phyloP scores from a whole-genome alignment of 2,329 filamentous ascomycete species.

The Fusarium pseudograminearum region DNA sequence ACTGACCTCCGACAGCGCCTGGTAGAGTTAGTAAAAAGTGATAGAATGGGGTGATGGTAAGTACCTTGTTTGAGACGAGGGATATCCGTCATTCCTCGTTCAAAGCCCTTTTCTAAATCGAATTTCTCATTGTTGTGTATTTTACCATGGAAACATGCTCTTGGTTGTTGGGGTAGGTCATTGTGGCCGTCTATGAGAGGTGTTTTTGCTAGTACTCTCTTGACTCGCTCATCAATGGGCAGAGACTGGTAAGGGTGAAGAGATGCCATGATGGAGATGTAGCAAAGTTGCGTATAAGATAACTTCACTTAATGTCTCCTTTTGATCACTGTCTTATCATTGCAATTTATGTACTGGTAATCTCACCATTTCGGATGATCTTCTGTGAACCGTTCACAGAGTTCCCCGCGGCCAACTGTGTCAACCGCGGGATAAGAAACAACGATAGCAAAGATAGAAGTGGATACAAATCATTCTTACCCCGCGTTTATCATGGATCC shows the following conservation, averaged over 20 bases:
- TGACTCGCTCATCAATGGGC: background rate
- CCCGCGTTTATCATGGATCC: slow-evolving; percentile 13
- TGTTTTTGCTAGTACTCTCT: background rate
- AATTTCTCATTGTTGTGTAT: slow-evolving; percentile 12
- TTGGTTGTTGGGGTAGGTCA: background rate
- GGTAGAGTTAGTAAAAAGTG: accelerated
- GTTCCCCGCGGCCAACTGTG: slow-evolving; percentile 4
- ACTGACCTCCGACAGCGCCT: background rate
- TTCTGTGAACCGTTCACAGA: background rate
- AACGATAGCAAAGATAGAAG: background rate
- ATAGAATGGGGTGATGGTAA: accelerated
- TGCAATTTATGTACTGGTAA: accelerated
- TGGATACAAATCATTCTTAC: background rate
- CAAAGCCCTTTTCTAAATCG: background rate
- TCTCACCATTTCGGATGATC: background rate
- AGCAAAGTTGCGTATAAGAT: accelerated
- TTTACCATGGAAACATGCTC: slow-evolving; percentile 9
- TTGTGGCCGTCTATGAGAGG: slow-evolving; percentile 15
- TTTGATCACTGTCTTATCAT: background rate
- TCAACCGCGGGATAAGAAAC: background rate
- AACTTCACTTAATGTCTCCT: accelerated
- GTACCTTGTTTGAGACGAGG: slow-evolving; percentile 1
- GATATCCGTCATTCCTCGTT: slow-evolving; percentile 17
- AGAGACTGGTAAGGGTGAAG: slow-evolving; percentile 1
- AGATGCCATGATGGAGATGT: background rate